Percentiles rank a stretch among this genome's conserved stretches.
Conservation (phyloP, 2,329 filamentous ascomycete species). For the Colletotrichum kahawae region DNA sequence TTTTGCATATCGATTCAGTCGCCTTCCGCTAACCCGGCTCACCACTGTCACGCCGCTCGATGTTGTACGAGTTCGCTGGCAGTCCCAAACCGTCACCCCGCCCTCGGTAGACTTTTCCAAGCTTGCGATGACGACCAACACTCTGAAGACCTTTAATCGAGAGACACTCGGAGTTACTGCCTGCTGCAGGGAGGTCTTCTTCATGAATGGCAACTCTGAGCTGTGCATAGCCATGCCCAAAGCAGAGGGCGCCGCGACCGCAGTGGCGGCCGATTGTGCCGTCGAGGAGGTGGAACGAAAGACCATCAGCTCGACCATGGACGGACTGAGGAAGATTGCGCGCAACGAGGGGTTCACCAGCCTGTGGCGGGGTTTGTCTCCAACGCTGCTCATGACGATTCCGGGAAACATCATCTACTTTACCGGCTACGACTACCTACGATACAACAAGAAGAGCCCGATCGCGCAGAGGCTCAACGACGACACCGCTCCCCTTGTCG, state of each 20-base stretch:
- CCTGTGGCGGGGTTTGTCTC: constrained; percentile 92
- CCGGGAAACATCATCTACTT: constrained; percentile 99
- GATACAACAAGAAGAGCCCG: constrained; percentile 75
- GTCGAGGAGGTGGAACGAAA: constrained; percentile 85
- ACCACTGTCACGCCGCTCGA: constrained; percentile 87
- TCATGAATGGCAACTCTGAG: constrained; percentile 84
- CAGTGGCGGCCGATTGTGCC: constrained; percentile 71
- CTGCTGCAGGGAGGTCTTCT: constrained; percentile 97
- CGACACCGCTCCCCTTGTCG: constrained; percentile 78
- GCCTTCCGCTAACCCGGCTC: constrained; percentile 4
- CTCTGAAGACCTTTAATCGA: constrained; percentile 72
- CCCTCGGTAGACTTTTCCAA: constrained; percentile 60
- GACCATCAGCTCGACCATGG: constrained; percentile 88
- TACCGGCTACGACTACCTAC: constrained; percentile 94
- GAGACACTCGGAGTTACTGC: constrained; percentile 88
- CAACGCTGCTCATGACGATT: constrained; percentile 91
- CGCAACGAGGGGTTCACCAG: constrained; percentile 87
- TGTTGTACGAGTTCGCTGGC: constrained; percentile 92
- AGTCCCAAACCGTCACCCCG: constrained; percentile 72
- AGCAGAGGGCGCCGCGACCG: constrained; percentile 49
- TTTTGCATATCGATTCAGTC: background rate
- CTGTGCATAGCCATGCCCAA: constrained; percentile 77
- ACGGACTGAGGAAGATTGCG: constrained; percentile 92
- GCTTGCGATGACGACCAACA: constrained; percentile 60
- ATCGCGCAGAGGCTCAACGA: constrained; percentile 69